A percentile compares a stretch with the other conserved stretches of the same genome.
Evolutionary conservation across 768 basidiomycete species (phyloP).

Genomic region (Albatrellus ellisii): DNA sequence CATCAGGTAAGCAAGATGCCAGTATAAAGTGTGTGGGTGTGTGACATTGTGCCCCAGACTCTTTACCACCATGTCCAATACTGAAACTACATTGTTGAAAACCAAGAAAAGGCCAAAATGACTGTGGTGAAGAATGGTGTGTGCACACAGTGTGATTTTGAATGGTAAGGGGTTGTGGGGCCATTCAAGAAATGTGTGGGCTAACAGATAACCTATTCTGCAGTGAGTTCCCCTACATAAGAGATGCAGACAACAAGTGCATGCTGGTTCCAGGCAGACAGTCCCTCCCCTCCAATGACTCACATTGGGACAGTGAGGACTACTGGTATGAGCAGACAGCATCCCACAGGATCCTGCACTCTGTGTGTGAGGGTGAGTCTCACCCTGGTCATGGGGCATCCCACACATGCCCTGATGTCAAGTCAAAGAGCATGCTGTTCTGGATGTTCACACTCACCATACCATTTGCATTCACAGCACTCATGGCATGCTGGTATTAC

Average conservation of each 20-base stretch:
- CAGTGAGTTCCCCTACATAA: conserved; percentile 83
- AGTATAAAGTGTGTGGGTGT: background rate
- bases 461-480: conserved; percentile 64
- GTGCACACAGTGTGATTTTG: conserved; percentile 72
- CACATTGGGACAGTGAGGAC: conserved; percentile 47
- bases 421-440: conserved; percentile 62
- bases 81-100: conserved; percentile 73
- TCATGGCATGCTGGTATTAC: conserved; percentile 76
- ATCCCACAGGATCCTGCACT: conserved; percentile 84
- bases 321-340: conserved; percentile 92
- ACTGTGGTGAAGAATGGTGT: conserved; percentile 55
- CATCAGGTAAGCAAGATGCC: conserved; percentile 46
- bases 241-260: conserved; percentile 57
- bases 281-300: conserved; percentile 47
- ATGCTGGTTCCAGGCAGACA: conserved; percentile 60
- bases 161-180: conserved; percentile 63
- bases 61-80: conserved; percentile 81
- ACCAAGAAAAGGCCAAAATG: conserved; percentile 37
- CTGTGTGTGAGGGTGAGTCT: conserved; percentile 69
- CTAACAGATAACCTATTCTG: too few species aligned
- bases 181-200: too few species aligned
- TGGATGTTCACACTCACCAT: conserved; percentile 70
- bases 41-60: conserved; percentile 33
- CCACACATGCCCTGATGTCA: conserved; percentile 77
- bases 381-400: conserved; percentile 58